phyloP scores from a whole-genome alignment of 1,139 yeast genomes.

The Hemisphaericaspora xylanilytica region DNA sequence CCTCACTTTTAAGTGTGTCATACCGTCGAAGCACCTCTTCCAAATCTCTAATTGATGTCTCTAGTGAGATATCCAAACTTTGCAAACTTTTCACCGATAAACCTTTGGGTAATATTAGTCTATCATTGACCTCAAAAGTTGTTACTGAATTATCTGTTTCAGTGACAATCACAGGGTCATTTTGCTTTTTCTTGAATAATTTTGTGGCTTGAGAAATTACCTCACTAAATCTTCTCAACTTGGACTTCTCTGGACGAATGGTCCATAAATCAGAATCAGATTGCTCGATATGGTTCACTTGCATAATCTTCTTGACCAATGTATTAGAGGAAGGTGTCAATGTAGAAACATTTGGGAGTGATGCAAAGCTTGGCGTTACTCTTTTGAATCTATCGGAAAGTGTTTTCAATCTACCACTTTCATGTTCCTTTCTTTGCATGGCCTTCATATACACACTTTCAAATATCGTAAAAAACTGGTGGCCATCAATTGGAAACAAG shows the following conservation, averaged over 20 bases:
- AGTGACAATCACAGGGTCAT: background rate
- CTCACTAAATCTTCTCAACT: slow-evolving; percentile 20
- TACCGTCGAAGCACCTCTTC: slow-evolving; percentile 27
- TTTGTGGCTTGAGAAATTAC: slow-evolving; percentile 20
- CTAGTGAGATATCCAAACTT: slow-evolving; percentile 35
- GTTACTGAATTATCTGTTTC: background rate
- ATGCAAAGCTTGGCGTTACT: background rate
- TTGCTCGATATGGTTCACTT: slow-evolving; percentile 5
- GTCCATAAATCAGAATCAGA: background rate
- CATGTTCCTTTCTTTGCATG: slow-evolving; percentile 2
- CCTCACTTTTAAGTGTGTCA: slow-evolving; percentile 6
- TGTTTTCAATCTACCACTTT: background rate
- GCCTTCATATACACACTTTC: slow-evolving; percentile 20
- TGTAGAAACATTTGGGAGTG: slow-evolving; percentile 6
- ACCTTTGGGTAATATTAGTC: slow-evolving; percentile 29
- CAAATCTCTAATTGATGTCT: slow-evolving; percentile 25
- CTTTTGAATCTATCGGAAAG: slow-evolving; percentile 3
- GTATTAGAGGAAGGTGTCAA: slow-evolving; percentile 17
- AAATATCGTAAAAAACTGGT: slow-evolving; percentile 25
- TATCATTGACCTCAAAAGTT: background rate
- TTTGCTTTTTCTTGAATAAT: slow-evolving; percentile 14
- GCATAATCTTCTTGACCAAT: slow-evolving; percentile 12
- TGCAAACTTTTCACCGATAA: slow-evolving; percentile 30
- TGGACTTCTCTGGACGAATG: slow-evolving; percentile 11
- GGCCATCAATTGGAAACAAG: slow-evolving; percentile 53